Conservation (phyloP, 2,329 filamentous ascomycete species). For the Trichophyton benhamiae region DNA sequence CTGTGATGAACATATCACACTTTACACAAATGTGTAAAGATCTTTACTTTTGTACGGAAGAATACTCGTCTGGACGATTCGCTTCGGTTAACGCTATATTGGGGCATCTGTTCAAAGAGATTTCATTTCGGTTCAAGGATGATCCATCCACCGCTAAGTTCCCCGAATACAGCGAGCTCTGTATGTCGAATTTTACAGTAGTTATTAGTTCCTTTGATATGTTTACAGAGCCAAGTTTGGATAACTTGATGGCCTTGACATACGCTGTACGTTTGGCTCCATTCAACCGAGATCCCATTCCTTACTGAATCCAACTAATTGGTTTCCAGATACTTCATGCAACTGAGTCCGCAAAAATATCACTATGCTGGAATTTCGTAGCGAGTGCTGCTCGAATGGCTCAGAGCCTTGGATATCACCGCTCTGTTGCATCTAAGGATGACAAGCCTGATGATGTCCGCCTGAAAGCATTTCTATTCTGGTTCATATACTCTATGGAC, state of each 20-base stretch:
- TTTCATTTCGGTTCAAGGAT: slow-evolving; percentile 16
- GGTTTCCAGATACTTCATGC: slow-evolving; percentile 44
- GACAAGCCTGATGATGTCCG: slow-evolving; percentile 18
- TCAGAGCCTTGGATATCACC: slow-evolving; percentile 51
- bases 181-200: slow-evolving; percentile 35
- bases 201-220: slow-evolving; percentile 41
- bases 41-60: slow-evolving; percentile 33
- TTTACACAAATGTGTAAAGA: slow-evolving; percentile 31
- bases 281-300: no score
- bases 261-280: slow-evolving; percentile 36
- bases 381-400: slow-evolving; percentile 49
- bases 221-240: slow-evolving; percentile 43
- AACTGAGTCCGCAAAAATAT: slow-evolving; percentile 50
- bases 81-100: slow-evolving; percentile 30
- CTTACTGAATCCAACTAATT: no score
- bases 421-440: slow-evolving; percentile 22
- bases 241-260: slow-evolving; percentile 48
- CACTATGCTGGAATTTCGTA: slow-evolving; percentile 52
- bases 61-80: slow-evolving; percentile 30
- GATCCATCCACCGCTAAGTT: slow-evolving; percentile 18
- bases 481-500: slow-evolving; percentile 48
- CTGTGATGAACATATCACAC: slow-evolving; percentile 20
- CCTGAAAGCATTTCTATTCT: slow-evolving; percentile 36
- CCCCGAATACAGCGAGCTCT: slow-evolving; percentile 23
- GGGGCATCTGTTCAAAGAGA: slow-evolving; percentile 28